Evolutionary conservation across 179 eudicot species (phyloP).

Genomic region (Spergularia azorica): DNA sequence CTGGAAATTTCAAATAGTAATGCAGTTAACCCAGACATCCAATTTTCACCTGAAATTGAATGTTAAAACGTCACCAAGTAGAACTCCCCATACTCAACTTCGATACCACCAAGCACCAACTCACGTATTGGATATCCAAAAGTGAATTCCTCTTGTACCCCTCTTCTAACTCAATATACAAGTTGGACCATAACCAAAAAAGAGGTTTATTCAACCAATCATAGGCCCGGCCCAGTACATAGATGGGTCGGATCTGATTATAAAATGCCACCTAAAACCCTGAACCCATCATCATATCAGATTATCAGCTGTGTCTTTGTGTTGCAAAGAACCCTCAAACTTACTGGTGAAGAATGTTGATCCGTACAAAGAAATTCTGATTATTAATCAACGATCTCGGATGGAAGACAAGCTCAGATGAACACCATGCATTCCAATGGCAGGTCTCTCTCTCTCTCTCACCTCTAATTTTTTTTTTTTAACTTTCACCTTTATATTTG

Average conservation of each 20-base stretch:
- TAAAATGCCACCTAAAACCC: too few species aligned
- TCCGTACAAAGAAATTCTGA: too few species aligned
- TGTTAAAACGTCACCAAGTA: neutral
- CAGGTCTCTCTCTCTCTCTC: neutral
- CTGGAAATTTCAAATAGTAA: neutral
- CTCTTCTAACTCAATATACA: constrained; percentile 4
- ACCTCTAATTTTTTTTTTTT: neutral
- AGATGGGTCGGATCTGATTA: neutral
- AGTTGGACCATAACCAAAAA: neutral
- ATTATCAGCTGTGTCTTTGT: too few species aligned
- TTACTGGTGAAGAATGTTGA: too few species aligned
- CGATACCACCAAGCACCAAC: neutral
- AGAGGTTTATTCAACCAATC: neutral
- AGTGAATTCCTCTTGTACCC: neutral
- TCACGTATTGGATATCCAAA: neutral
- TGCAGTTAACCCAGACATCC: too few species aligned
- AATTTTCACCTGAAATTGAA: too few species aligned
- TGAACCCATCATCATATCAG: too few species aligned
- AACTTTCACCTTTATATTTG: neutral
- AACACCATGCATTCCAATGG: neutral
- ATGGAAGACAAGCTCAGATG: too few species aligned
- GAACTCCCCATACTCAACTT: neutral
- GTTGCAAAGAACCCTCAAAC: too few species aligned
- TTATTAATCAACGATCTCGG: too few species aligned
- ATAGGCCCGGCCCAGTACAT: neutral